Base-by-base conservation (phyloP, 768 basidiomycete species). In the Podaxis mareebaensis region DNA sequence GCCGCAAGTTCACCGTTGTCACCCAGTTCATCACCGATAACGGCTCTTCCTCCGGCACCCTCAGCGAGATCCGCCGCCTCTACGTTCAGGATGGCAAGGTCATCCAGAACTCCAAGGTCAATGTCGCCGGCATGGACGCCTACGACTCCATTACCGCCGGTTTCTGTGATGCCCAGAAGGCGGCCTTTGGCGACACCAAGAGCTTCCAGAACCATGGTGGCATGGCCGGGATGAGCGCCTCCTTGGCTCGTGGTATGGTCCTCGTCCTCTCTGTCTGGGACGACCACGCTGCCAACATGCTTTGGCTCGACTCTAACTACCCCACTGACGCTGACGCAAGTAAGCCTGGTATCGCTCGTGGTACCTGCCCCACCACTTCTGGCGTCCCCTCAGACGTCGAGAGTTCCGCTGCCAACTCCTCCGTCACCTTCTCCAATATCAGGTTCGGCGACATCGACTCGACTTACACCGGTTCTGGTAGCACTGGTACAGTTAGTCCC, bases 231-330 rank as follows among this genome's bases (percentile, higher is more conserved):
- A 76, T 77, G 74, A 71, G 75, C 44, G 60, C 66, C 51, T 68
- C 81, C 12, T 67, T 81, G 65, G 70, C 66, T 53, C 69, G 72
- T 36, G 82, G 82, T 36, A 79, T 82, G 76, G 83, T 83, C 40
- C 74, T 85, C 65, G 82, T 81, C 56, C 71, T 85, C 68, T 75
- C 73, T 53, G 63, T 85, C 65, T 84, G 84, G 84, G 83, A 85
- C 69, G 84, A 85, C 74, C 77, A 85, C 68, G 75, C 74, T 36
- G 83, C 73, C 63, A 74, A 78, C 73, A 85, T 86, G 84, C 77
- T 83, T 67, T 86, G 84, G 79, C 81, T 85, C 72, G 83, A 85
- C 77, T 73, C 74, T 68, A 75, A 73, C 77, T 84, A 81, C 77
- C 85, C 79, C 57, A 67, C 67, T 44, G 60, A 61, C 39, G 60